These are phyloP conservation scores for Glycine tomentella DNA, from an alignment of 306 rosid species.

Conservation along the genomic window DNA sequence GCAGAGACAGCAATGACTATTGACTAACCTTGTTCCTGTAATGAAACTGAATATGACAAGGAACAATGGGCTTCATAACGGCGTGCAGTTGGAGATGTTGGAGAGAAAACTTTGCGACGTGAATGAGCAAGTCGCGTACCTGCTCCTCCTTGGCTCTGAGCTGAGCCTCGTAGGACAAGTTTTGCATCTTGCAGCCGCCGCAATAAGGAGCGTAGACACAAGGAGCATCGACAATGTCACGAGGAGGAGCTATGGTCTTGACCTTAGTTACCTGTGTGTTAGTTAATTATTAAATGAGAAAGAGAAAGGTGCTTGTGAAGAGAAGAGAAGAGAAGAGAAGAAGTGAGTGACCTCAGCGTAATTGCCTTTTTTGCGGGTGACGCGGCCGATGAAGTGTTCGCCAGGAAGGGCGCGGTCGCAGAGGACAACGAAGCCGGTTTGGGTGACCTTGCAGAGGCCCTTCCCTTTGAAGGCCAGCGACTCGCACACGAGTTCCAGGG, in stretches of 20 bases:
- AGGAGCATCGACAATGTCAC: slow-evolving; percentile 84
- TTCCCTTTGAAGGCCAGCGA: slow-evolving; percentile 89
- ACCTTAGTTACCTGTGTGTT: slow-evolving; percentile 73
- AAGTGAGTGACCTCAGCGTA: slow-evolving; percentile 71
- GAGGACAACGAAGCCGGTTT: slow-evolving; percentile 85
- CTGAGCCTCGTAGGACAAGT: slow-evolving; percentile 82
- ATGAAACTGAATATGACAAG: slow-evolving; percentile 88
- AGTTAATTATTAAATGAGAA: too few relatives aligned
- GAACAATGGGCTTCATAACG: slow-evolving; percentile 77
- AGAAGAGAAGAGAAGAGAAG: neutral
- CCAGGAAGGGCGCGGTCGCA: slow-evolving; percentile 97
- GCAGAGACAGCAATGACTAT: neutral
- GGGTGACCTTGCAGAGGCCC: slow-evolving; percentile 83
- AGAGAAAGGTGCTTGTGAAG: too few relatives aligned
- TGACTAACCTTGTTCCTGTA: slow-evolving; percentile 86
- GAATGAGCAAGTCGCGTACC: slow-evolving; percentile 75
- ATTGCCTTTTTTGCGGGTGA: slow-evolving; percentile 80
- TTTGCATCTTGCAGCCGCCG: slow-evolving; percentile 96
- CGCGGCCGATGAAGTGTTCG: slow-evolving; percentile 88
- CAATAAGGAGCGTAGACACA: slow-evolving; percentile 89
- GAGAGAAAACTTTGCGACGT: slow-evolving; percentile 73
- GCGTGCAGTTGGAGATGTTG: slow-evolving; percentile 58
- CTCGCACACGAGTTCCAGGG: slow-evolving; percentile 81
- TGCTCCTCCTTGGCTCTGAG: slow-evolving; percentile 86
- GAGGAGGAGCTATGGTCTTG: slow-evolving; percentile 79